Evolutionary conservation across 1,284 basidiomycete species (phyloP).

Genomic region (Cronartium quercuum): DNA sequence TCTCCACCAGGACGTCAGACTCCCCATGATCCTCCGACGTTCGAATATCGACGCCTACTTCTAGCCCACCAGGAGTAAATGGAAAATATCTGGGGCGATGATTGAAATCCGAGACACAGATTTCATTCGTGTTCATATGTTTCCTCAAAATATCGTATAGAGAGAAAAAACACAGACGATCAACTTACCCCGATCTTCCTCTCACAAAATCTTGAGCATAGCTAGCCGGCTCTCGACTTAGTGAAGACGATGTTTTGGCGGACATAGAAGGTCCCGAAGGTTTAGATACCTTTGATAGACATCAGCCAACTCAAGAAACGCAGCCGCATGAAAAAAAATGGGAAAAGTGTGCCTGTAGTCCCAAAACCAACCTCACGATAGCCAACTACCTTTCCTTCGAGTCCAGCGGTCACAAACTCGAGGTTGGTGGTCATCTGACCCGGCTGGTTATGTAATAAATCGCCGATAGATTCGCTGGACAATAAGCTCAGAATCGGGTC

Average conservation of each 20-base stretch:
- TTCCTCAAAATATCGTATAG: neutral
- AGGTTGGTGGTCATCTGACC: constrained; percentile 13
- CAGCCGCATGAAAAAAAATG: neutral
- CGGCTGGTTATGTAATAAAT: constrained; percentile 13
- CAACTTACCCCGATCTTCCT: constrained; percentile 29
- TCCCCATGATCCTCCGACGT: neutral
- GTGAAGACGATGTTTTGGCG: constrained; percentile 26
- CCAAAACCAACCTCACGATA: constrained; percentile 2
- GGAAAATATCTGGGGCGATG: constrained; percentile 10
- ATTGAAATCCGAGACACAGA: neutral
- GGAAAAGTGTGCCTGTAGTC: neutral
- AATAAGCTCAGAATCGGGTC: constrained; percentile 21
- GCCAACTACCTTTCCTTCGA: constrained; percentile 30
- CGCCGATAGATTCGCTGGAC: constrained; percentile 10
- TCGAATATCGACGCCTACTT: neutral
- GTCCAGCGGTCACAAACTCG: constrained; percentile 28
- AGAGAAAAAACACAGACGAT: neutral
- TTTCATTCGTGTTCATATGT: neutral
- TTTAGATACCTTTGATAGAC: neutral
- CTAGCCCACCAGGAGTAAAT: constrained; percentile 27
- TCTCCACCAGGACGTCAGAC: constrained; percentile 6
- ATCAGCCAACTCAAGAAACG: neutral
- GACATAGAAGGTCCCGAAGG: constrained; percentile 11
- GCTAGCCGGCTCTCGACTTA: constrained; percentile 16
- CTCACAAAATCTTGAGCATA: constrained; percentile 21